Evolutionary conservation across 2,329 filamentous ascomycete species (phyloP).

Genomic region (Claviceps purpurea): DNA sequence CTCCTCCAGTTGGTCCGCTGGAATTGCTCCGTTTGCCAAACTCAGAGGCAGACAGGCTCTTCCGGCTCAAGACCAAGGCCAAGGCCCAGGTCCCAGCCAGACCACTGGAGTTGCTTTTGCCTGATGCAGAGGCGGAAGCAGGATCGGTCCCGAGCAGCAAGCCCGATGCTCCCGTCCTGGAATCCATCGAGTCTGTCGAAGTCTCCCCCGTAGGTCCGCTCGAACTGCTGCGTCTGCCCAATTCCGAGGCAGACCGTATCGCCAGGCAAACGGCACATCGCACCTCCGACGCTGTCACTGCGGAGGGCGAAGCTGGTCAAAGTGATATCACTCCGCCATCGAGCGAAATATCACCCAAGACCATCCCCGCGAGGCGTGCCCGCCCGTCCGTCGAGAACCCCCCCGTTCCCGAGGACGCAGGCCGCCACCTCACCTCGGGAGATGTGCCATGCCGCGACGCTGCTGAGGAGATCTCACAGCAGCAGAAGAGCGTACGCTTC

Average conservation of each 20-base stretch:
- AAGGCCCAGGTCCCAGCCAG: background rate
- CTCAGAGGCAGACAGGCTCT: background rate
- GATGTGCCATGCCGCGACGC: slow-evolving; percentile 9
- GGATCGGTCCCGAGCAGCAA: background rate
- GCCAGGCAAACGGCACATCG: background rate
- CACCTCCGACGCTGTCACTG: background rate
- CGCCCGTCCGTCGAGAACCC: background rate
- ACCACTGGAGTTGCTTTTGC: background rate
- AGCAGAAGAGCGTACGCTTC: slow-evolving; percentile 55
- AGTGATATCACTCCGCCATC: background rate
- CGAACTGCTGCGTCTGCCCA: background rate
- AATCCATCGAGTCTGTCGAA: background rate
- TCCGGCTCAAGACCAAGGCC: too few species aligned
- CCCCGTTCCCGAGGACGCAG: background rate
- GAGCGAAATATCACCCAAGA: background rate
- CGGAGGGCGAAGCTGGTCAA: background rate
- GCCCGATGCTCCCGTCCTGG: background rate
- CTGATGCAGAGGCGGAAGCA: background rate
- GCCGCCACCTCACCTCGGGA: background rate
- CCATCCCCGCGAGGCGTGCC: background rate
- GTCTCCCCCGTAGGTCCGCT: background rate
- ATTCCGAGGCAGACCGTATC: background rate
- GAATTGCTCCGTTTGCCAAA: background rate
- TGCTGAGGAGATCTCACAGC: slow-evolving; percentile 20
- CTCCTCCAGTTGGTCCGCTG: background rate